Evolutionary conservation across 2,329 filamentous ascomycete genomes (phyloP).

Genomic region (Sclerotinia spermophila): DNA sequence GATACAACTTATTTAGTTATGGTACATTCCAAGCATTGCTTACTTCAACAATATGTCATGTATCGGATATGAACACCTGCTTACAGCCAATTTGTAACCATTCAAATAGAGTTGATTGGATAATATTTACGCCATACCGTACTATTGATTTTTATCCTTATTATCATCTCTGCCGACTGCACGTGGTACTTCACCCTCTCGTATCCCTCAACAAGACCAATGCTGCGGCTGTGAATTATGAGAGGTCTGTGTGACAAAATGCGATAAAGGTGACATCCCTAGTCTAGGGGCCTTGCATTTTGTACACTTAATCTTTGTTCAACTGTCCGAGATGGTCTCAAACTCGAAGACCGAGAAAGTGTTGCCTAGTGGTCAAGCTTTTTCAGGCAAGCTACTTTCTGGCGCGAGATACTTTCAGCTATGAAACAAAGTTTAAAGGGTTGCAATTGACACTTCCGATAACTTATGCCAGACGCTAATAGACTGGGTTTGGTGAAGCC

Average conservation of each 20-base stretch:
- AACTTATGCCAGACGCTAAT: neutral
- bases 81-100: neutral
- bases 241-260: neutral
- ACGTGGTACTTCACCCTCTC: neutral
- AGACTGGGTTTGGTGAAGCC: neutral
- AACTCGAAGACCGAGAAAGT: neutral
- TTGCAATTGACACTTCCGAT: neutral
- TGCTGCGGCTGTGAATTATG: neutral
- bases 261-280: neutral
- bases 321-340: neutral
- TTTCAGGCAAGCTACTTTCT: neutral
- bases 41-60: neutral
- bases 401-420: neutral
- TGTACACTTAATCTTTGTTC: neutral
- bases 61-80: neutral
- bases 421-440: neutral
- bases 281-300: neutral
- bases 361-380: neutral
- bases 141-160: too few relatives aligned
- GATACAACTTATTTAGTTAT: neutral
- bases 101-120: neutral
- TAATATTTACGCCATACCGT: too few relatives aligned
- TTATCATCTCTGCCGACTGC: neutral
- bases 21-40: conserved; percentile 2
- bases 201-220: neutral